Conservation (phyloP, 108 stramenopile species). For the Craspedostauros australis region DNA sequence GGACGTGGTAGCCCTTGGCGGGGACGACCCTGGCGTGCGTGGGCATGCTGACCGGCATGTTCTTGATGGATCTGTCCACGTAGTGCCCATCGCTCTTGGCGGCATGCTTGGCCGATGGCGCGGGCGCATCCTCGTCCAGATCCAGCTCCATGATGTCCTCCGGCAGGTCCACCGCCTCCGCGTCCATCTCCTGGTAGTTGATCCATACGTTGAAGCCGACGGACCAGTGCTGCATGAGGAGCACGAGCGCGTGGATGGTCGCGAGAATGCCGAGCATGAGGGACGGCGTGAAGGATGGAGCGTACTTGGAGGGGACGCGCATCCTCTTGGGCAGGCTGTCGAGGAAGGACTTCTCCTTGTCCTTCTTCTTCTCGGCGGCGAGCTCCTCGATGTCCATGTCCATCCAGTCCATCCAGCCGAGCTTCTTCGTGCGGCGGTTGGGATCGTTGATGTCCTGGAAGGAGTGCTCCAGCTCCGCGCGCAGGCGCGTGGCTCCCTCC, state of each 20-base stretch:
- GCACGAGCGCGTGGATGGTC: slow-evolving; percentile 78
- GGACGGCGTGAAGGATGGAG: slow-evolving; percentile 74
- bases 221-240: slow-evolving; percentile 91
- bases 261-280: slow-evolving; percentile 65
- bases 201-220: slow-evolving; percentile 88
- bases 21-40: slow-evolving; percentile 74
- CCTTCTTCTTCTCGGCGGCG: slow-evolving; percentile 70
- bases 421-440: slow-evolving; percentile 51
- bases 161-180: slow-evolving; percentile 37
- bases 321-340: slow-evolving; percentile 73
- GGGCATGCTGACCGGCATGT: slow-evolving; percentile 51
- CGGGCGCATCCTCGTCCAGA: slow-evolving; percentile 32
- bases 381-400: slow-evolving; percentile 88
- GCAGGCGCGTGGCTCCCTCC: slow-evolving; percentile 75
- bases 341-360: slow-evolving; percentile 62
- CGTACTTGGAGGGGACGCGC: slow-evolving; percentile 69
- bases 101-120: slow-evolving; percentile 6
- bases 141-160: slow-evolving; percentile 63
- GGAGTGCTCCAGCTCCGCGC: slow-evolving; percentile 76
- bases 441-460: slow-evolving; percentile 77
- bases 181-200: slow-evolving; percentile 66
- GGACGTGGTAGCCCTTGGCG: slow-evolving; percentile 55
- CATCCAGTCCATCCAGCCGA: slow-evolving; percentile 82
- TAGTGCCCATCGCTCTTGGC: slow-evolving; percentile 11
- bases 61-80: slow-evolving; percentile 9